These are phyloP conservation scores for Starmerella floris DNA, from an alignment of 805 yeast genomes.

Conservation along the genomic window DNA sequence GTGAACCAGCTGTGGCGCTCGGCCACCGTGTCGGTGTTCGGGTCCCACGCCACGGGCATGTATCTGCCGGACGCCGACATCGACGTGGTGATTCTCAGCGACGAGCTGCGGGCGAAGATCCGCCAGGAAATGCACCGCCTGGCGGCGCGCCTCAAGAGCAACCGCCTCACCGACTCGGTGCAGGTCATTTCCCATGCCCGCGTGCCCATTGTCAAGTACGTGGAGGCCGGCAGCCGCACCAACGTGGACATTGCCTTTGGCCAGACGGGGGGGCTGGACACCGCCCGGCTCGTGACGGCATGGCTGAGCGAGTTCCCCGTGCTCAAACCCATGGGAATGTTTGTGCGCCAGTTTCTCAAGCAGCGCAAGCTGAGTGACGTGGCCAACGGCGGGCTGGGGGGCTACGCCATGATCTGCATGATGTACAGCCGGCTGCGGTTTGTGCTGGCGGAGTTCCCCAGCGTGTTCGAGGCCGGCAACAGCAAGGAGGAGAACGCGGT, in stretches of 20 bases:
- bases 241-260: slow-evolving; percentile 88
- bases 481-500: neutral
- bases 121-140: slow-evolving; percentile 58
- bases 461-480: neutral
- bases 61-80: slow-evolving; percentile 92
- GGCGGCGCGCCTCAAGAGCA: slow-evolving; percentile 51
- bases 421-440: slow-evolving; percentile 59
- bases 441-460: neutral
- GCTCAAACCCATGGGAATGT: slow-evolving; percentile 63
- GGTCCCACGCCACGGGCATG: slow-evolving; percentile 85
- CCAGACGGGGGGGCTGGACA: slow-evolving; percentile 64
- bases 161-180: slow-evolving; percentile 48
- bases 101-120: slow-evolving; percentile 29
- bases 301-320: slow-evolving; percentile 73
- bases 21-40: slow-evolving; percentile 73
- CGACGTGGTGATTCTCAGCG: slow-evolving; percentile 63
- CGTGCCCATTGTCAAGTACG: slow-evolving; percentile 87
- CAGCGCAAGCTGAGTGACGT: slow-evolving; percentile 72
- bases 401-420: slow-evolving; percentile 80
- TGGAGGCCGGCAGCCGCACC: slow-evolving; percentile 54
- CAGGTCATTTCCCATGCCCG: slow-evolving; percentile 82
- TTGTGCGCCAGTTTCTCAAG: slow-evolving; percentile 72
- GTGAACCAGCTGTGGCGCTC: slow-evolving; percentile 56
- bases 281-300: slow-evolving; percentile 59
- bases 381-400: slow-evolving; percentile 89